Evolutionary conservation across 176 grass and related monocot genomes (phyloP).

Genomic region (Aegilops longissima): DNA sequence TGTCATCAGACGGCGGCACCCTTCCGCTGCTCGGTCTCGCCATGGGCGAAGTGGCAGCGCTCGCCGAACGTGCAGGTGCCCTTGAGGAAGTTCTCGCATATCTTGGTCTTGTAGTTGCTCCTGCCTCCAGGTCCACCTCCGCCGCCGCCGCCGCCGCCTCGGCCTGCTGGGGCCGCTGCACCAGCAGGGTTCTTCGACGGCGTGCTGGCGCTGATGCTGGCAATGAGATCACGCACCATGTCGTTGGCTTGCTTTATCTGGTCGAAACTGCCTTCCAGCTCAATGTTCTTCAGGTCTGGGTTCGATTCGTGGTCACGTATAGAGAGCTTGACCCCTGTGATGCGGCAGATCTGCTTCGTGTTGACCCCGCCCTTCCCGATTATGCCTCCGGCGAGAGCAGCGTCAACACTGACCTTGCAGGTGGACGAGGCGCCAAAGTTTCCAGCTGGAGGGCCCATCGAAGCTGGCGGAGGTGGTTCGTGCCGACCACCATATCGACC

Average conservation of each 20-base stretch:
- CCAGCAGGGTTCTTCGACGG: constrained; percentile 26
- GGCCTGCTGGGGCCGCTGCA: background rate
- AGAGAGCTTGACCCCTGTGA: constrained; percentile 75
- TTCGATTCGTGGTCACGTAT: constrained; percentile 75
- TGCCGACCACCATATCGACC: constrained; percentile 43
- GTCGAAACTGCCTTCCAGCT: constrained; percentile 87
- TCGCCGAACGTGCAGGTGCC: constrained; percentile 73
- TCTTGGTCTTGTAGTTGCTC: constrained; percentile 81
- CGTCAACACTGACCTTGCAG: constrained; percentile 90
- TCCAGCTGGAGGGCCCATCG: constrained; percentile 45
- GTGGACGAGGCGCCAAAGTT: constrained; percentile 83
- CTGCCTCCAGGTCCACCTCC: constrained; percentile 26
- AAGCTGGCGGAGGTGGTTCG: constrained; percentile 32
- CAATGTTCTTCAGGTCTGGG: constrained; percentile 80
- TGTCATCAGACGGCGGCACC: constrained; percentile 32
- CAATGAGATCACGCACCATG: constrained; percentile 82
- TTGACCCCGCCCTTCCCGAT: constrained; percentile 94
- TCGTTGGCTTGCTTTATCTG: constrained; percentile 88
- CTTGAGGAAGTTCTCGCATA: constrained; percentile 83
- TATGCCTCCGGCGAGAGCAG: constrained; percentile 77
- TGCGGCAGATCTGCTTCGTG: constrained; percentile 81
- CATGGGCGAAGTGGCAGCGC: constrained; percentile 91
- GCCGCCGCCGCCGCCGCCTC: background rate
- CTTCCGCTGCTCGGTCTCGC: constrained; percentile 68
- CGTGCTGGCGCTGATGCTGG: constrained; percentile 49